Base-by-base conservation (phyloP, 1,284 basidiomycete genomes). In the Phellopilus nigrolimitatus region DNA sequence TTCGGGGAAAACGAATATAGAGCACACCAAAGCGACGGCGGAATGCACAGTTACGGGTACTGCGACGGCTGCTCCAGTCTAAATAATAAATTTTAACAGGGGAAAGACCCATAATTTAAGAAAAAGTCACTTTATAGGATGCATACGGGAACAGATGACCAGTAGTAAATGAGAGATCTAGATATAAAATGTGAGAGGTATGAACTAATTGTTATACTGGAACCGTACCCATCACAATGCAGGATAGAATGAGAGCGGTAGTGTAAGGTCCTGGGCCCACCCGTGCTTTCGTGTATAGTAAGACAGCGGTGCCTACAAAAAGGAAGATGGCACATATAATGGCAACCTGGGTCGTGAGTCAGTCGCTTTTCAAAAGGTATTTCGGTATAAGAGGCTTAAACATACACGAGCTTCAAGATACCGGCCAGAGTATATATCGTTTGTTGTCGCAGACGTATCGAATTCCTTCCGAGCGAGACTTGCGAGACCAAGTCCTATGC, bases 401-500 rank as follows among this genome's bases (percentile, higher is more conserved):
- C 78, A 55, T 59, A 82, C 81, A 12, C 59, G 76, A 9, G 75
- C 69, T 67, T 88, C 81, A 12, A 88, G 64, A 60, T 78, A 88
- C 49, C 70, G 58, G 0, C 81, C 85, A 15, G 71, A 61, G 2
- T 66, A 63, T n/a, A 80, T 62, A 0, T 71, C 66, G 2, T 59
- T 33, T 0, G 71, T 51, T 10, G 71, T 64, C 0, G 73, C 75
- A 22, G 60, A 64, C 1, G 71, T 60, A 43, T 76, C 64, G 31
- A 68, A 71, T 46, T 76, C 62, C 2, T 59, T 68, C 17, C 88
- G 78, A 2, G 82, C 73, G 6, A 85, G 62, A 59, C 78, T 68
- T 0, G 87, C 79, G 8, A 89, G 68, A 58, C 75, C 77, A n/a
- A 87, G 79, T 5, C 78, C 88, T 3, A 91, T 66, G 61, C 78